Base-by-base conservation (phyloP, 163 green algal species). In the Coccomyxa subellipsoidea region DNA sequence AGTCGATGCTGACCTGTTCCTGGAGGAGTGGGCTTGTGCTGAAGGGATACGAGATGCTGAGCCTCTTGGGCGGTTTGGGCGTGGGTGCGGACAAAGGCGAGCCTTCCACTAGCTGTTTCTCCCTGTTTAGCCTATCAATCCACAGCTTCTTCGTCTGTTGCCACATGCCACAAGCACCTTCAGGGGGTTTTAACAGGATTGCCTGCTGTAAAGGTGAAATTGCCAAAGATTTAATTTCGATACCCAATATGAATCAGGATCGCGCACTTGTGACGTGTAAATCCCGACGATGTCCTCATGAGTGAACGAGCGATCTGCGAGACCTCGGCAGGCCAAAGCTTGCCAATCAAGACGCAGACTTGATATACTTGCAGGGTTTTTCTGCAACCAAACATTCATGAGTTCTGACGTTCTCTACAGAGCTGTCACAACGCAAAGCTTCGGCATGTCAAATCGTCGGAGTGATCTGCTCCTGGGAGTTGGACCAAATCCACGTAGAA, bases 11-110 rank as follows among this genome's bases (percentile, higher is more conserved):
- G 27, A 87, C 83, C 77, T 91, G 82, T 40, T 94, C 92, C 10
- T 88, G 82, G 2, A 95, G 83, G 0, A 84, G 72, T 0, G 37
- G n/a, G 54, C 93, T 85, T 2, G 39, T 88, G 12, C 72, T 81
- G 78, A 96, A 95, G 0, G 90, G 84, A 53, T 95, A 95, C 2
- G 27, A 79, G 0, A 95, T 81, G 0, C 34, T 54, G 0, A 84
- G 87, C 1, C 34, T 32, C 9, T 90, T 36, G 0, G 89, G 85
- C 7, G 76, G 34, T 69, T 89, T 91, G 6, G 79, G 53, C 12
- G 47, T 38, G 1, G 78, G 54, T 23, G 37, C 35, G 4, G 78
- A 54, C 54, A 75, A 32, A 23, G n/a, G 8, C 3, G 77, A 72
- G 31, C 38, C 38, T 31, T 72, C 77, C 10, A 75, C 32, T 39